A percentile compares a stretch with the other conserved stretches of the same genome.
Conservation (phyloP, 2,329 filamentous ascomycete genomes). For the Xylariaceae sp. region DNA sequence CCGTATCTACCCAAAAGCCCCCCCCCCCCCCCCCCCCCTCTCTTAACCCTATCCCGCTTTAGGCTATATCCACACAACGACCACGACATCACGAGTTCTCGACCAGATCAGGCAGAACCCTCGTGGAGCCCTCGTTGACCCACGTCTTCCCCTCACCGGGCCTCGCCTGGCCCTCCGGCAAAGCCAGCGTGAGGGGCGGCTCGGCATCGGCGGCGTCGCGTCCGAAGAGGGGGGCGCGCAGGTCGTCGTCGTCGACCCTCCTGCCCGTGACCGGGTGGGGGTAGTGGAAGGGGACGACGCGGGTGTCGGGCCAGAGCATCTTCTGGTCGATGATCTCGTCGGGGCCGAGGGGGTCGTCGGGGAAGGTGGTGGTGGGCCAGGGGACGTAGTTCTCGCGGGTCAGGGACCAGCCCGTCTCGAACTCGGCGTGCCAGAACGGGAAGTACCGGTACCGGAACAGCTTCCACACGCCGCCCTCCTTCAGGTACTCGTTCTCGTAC, state of each 20-base stretch:
- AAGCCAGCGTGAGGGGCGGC: slow-evolving; percentile 45
- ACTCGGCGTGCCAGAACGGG: slow-evolving; percentile 59
- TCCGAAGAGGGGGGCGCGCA: slow-evolving; percentile 51
- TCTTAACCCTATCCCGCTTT: slow-evolving; percentile 28
- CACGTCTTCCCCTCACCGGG: slow-evolving; percentile 37
- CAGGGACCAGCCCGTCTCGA: slow-evolving; percentile 56
- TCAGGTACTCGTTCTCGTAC: slow-evolving; percentile 63
- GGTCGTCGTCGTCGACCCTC: slow-evolving; percentile 47
- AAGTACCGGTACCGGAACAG: slow-evolving; percentile 58
- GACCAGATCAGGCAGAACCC: slow-evolving; percentile 42
- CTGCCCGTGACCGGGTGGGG: slow-evolving; percentile 53
- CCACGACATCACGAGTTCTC: slow-evolving; percentile 33
- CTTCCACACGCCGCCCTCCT: slow-evolving; percentile 57
- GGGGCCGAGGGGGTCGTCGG: slow-evolving; percentile 53
- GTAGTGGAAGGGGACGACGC: slow-evolving; percentile 58
- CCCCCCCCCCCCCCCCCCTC: no score
- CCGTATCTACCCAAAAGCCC: neutral
- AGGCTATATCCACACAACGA: slow-evolving; percentile 25
- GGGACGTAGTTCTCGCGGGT: slow-evolving; percentile 57
- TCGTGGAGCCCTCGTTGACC: slow-evolving; percentile 36
- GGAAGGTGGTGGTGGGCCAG: slow-evolving; percentile 50
- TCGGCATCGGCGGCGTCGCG: slow-evolving; percentile 43
- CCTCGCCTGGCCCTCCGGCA: slow-evolving; percentile 41
- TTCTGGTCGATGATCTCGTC: slow-evolving; percentile 56
- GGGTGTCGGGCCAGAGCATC: slow-evolving; percentile 60